Evolutionary conservation across 2,329 filamentous ascomycete species (phyloP).

Genomic region (Colletotrichum siamense): DNA sequence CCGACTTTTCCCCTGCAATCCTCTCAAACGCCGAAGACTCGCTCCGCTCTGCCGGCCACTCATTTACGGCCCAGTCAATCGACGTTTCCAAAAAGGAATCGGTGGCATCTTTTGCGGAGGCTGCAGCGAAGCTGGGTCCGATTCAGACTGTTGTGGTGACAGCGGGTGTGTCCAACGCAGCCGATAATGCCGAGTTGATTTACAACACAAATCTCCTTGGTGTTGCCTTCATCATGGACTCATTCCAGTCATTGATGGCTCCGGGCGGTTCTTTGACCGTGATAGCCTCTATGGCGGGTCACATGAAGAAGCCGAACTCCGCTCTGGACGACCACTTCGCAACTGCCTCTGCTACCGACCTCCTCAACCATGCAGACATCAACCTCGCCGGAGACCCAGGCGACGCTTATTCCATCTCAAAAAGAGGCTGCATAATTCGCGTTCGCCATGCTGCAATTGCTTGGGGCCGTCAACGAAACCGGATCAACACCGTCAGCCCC

Average conservation of each 20-base stretch:
- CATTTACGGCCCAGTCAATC: neutral
- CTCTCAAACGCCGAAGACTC: neutral
- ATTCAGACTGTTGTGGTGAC: constrained; percentile 2
- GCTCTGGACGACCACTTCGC: neutral
- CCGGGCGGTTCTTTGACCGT: neutral
- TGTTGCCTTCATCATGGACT: neutral
- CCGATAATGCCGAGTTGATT: neutral
- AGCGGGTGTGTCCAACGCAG: neutral
- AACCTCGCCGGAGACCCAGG: neutral
- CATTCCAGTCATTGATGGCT: neutral
- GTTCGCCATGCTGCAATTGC: neutral
- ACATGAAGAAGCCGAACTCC: neutral
- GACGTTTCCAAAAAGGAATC: neutral
- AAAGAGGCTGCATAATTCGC: neutral
- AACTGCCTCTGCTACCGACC: neutral
- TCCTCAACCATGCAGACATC: neutral
- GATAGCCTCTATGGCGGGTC: neutral
- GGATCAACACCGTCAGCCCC: constrained; percentile 5
- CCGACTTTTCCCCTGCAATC: neutral
- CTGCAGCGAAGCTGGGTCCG: neutral
- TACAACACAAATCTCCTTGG: neutral
- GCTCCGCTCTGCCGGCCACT: neutral
- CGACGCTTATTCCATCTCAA: neutral
- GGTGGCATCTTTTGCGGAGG: neutral
- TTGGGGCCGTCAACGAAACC: neutral